Evolutionary conservation across 2,329 filamentous ascomycete genomes (phyloP).

Genomic region (Parascedosporium putredinis): DNA sequence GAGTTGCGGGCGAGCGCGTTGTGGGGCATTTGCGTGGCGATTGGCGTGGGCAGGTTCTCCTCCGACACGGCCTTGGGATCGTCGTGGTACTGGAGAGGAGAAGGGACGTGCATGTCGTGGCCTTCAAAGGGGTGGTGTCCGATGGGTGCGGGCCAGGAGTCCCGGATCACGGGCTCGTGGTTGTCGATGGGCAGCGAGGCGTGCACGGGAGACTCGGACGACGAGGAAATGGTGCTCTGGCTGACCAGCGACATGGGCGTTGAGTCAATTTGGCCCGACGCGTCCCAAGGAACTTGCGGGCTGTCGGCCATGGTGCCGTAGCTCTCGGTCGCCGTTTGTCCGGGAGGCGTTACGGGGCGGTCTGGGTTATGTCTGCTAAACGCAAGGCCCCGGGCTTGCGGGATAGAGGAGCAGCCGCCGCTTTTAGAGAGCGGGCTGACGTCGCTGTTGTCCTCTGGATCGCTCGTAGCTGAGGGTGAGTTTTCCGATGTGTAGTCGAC

Average conservation of each 20-base stretch:
- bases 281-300: constrained; percentile 21
- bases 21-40: constrained; percentile 5
- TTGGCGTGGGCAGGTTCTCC: constrained; percentile 11
- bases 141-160: constrained; percentile 19
- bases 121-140: not conserved
- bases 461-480: not conserved
- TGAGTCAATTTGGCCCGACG: constrained; percentile 13
- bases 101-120: not conserved
- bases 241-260: constrained; percentile 24
- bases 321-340: constrained; percentile 12
- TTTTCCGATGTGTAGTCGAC: not conserved
- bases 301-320: constrained; percentile 20
- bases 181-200: constrained; percentile 16
- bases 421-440: constrained; percentile 1
- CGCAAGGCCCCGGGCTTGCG: constrained; percentile 16
- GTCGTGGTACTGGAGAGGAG: not conserved
- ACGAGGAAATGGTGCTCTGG: constrained; percentile 24
- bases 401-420: not conserved
- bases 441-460: constrained; percentile 4
- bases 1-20: constrained; percentile 9
- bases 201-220: constrained; percentile 21
- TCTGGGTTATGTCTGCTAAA: constrained; percentile 19
- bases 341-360: constrained; percentile 14
- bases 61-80: not conserved
- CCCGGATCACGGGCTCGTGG: constrained; percentile 22